phyloP scores from a whole-genome alignment of 2,329 filamentous ascomycete genomes.

The Sclerotinia subarctica region DNA sequence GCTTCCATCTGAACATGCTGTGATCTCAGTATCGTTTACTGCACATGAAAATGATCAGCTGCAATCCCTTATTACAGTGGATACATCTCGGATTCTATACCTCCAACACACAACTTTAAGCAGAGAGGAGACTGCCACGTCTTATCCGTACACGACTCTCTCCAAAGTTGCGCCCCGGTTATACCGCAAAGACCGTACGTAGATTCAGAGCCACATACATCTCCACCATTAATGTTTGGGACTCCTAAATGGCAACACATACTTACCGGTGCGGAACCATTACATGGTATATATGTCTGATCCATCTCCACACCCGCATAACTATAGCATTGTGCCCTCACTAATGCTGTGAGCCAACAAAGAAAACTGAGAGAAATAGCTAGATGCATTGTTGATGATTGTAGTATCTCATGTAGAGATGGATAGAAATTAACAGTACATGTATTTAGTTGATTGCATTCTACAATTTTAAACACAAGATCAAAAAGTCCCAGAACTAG shows the following conservation, averaged over 20 bases:
- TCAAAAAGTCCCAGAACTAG: no score
- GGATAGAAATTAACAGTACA: not conserved
- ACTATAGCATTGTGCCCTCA: conserved; percentile 15
- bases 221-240: conserved; percentile 2
- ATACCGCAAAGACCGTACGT: conserved; percentile 19
- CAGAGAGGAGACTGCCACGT: conserved; percentile 19
- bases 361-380: not conserved
- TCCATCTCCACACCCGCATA: conserved; percentile 9
- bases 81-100: not conserved
- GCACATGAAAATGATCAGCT: not conserved
- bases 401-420: not conserved
- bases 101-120: conserved; percentile 16
- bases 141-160: conserved; percentile 19
- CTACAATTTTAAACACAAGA: not conserved
- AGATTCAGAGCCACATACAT: conserved; percentile 18
- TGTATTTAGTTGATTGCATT: not conserved
- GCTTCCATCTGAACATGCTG: conserved; percentile 15
- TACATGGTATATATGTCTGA: conserved; percentile 6
- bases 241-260: conserved; percentile 18
- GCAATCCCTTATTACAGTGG: not conserved
- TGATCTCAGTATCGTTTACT: conserved; percentile 18
- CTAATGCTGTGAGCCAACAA: not conserved
- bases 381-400: not conserved
- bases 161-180: conserved; percentile 15
- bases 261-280: conserved; percentile 14